These are phyloP conservation scores for Allium fistulosum DNA, from an alignment of 106 monocot genomes.

Conservation along the genomic window DNA sequence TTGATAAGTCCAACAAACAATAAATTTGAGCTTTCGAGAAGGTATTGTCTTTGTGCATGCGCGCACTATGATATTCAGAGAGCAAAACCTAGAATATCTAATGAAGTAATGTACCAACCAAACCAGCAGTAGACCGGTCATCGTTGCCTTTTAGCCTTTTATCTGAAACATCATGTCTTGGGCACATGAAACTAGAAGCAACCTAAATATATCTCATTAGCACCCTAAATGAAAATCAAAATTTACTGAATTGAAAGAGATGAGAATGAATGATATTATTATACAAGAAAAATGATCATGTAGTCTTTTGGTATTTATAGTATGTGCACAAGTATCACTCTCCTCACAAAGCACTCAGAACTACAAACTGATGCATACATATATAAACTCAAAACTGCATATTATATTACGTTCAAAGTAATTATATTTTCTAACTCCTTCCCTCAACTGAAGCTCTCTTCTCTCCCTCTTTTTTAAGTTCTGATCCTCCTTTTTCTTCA, in stretches of 20 bases:
- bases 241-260: too few relatives aligned
- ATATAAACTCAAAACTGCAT: too few relatives aligned
- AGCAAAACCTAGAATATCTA: constrained; percentile 92
- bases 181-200: constrained; percentile 89
- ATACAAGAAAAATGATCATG: too few relatives aligned
- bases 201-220: constrained; percentile 46
- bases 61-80: neutral
- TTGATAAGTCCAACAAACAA: constrained; percentile 67
- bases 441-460: too few relatives aligned
- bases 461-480: too few relatives aligned
- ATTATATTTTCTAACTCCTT: constrained; percentile 8
- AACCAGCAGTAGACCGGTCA: constrained; percentile 67
- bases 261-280: too few relatives aligned
- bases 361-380: constrained; percentile 65
- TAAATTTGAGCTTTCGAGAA: neutral
- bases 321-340: neutral
- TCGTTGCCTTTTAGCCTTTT: constrained; percentile 57
- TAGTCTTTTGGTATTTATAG: neutral
- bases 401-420: constrained; percentile 91
- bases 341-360: constrained; percentile 85
- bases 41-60: too few relatives aligned
- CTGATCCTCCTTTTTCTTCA: too few relatives aligned
- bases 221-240: neutral
- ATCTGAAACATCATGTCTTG: constrained; percentile 82
- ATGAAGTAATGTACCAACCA: constrained; percentile 93